phyloP scores from a whole-genome alignment of 2,329 filamentous ascomycete genomes.

The Dothistroma pini region DNA sequence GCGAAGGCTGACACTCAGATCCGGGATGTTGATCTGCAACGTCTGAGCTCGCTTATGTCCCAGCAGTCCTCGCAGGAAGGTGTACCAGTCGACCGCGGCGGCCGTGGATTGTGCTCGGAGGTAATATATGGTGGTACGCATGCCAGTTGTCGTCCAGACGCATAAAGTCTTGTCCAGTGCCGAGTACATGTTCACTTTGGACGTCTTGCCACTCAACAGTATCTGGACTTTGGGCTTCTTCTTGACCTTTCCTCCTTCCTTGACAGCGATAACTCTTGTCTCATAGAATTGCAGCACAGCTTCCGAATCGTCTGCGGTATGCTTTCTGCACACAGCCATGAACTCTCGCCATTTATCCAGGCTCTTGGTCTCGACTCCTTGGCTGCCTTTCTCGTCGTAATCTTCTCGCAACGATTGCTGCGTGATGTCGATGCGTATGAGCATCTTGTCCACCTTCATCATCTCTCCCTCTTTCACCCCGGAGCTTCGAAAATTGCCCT shows the following conservation, averaged over 20 bases:
- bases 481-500: conserved; percentile 27
- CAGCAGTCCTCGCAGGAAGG: conserved; percentile 58
- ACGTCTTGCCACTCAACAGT: conserved; percentile 50
- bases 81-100: conserved; percentile 65
- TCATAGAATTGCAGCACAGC: conserved; percentile 34
- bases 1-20: conserved; percentile 56
- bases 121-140: conserved; percentile 58
- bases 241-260: conserved; percentile 49
- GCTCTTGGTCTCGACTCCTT: conserved; percentile 55
- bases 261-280: conserved; percentile 52
- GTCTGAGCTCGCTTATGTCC: conserved; percentile 56
- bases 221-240: conserved; percentile 57
- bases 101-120: conserved; percentile 59
- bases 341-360: conserved; percentile 65
- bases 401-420: conserved; percentile 52
- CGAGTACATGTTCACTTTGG: conserved; percentile 61
- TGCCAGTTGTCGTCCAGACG: conserved; percentile 54
- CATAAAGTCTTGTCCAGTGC: conserved; percentile 65
- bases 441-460: conserved; percentile 66
- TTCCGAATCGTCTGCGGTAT: conserved; percentile 50
- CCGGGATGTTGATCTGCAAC: conserved; percentile 60
- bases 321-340: conserved; percentile 58
- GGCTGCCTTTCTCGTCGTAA: conserved; percentile 61
- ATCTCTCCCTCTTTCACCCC: conserved; percentile 56
- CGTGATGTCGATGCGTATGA: conserved; percentile 57